Evolutionary conservation across 257 asterid genomes (phyloP).

Genomic region (Solanum lycopersicoides): DNA sequence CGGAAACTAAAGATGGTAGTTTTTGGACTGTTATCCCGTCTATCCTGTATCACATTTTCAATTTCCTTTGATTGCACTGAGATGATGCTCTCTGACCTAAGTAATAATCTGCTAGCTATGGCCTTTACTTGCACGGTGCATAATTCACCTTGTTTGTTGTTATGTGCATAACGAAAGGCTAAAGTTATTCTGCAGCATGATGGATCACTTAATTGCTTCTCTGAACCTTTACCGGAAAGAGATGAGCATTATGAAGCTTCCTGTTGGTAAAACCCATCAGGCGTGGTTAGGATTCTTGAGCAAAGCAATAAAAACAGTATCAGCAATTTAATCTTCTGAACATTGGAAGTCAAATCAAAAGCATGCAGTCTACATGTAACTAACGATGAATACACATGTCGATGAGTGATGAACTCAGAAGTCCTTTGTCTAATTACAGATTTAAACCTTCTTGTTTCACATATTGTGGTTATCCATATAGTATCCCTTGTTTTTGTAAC

Average conservation of each 20-base stretch:
- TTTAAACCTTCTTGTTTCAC: background rate
- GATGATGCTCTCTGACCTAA: background rate
- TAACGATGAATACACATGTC: background rate
- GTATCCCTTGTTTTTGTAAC: background rate
- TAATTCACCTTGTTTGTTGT: background rate
- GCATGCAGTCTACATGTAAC: background rate
- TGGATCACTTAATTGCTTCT: background rate
- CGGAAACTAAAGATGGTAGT: constrained; percentile 79
- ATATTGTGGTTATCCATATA: background rate
- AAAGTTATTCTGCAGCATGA: background rate
- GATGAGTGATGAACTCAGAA: background rate
- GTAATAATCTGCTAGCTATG: background rate
- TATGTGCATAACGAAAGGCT: background rate
- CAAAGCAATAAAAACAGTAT: background rate
- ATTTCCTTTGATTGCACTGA: background rate
- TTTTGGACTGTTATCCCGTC: background rate
- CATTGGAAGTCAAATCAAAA: background rate
- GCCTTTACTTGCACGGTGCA: background rate
- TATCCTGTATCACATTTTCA: background rate
- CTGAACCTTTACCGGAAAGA: background rate
- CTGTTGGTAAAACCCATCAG: background rate
- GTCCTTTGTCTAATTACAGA: background rate
- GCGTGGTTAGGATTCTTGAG: background rate
- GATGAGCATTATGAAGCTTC: background rate
- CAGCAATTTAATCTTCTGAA: background rate